Percentiles rank a stretch among this genome's conserved stretches.
phyloP scores from a whole-genome alignment of 331 rosid genomes.

The Malus hybrid region DNA sequence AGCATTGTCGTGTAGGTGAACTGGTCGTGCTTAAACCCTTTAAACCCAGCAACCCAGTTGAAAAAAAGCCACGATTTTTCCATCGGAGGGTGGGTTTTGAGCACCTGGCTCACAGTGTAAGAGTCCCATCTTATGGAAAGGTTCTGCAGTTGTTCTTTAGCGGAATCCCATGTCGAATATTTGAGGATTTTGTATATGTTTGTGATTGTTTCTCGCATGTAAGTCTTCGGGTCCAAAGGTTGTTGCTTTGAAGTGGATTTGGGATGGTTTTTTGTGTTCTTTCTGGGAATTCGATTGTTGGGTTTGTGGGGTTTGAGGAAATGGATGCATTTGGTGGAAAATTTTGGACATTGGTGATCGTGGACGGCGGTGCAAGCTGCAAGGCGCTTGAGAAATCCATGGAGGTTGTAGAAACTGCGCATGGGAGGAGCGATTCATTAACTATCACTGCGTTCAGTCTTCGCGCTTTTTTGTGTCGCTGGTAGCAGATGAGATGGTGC shows the following conservation, averaged over 20 bases:
- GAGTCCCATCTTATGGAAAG: constrained; percentile 72
- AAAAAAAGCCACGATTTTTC: constrained; percentile 89
- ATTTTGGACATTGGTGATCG: neutral
- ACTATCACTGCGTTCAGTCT: neutral
- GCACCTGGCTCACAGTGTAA: constrained; percentile 66
- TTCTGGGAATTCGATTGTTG: constrained; percentile 5
- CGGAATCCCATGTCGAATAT: constrained; percentile 69
- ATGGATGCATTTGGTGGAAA: constrained; percentile 12
- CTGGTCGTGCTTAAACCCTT: constrained; percentile 69
- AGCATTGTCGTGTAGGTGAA: constrained; percentile 81
- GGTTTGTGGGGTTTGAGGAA: constrained; percentile 25
- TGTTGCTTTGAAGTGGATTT: constrained; percentile 8
- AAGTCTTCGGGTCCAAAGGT: constrained; percentile 13
- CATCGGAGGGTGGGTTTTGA: constrained; percentile 85
- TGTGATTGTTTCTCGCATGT: constrained; percentile 41
- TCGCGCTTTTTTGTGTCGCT: neutral
- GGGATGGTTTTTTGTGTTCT: neutral
- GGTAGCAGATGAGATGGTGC: neutral
- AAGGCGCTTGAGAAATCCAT: neutral
- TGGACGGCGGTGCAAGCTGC: neutral
- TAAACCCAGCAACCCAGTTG: constrained; percentile 58
- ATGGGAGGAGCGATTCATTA: neutral
- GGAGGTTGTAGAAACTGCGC: neutral
- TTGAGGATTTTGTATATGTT: constrained; percentile 43
- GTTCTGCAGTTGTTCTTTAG: constrained; percentile 37